Percentiles rank a stretch among this genome's conserved stretches.
These are phyloP conservation scores for Durotheca rogersii DNA, from an alignment of 495 filamentous ascomycete species.

Conservation along the genomic window DNA sequence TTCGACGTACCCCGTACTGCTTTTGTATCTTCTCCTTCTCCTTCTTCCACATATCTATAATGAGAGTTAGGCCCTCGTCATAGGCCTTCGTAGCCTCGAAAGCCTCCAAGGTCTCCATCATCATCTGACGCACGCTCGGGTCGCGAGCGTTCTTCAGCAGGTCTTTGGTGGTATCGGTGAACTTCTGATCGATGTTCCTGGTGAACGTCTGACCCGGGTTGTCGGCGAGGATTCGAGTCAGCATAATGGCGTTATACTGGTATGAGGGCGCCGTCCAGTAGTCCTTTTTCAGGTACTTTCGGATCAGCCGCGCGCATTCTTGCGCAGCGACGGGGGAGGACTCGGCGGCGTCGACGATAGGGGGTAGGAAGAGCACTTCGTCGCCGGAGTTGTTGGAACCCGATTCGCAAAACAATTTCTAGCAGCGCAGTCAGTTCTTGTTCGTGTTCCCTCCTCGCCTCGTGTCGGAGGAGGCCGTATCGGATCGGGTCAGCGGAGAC, in stretches of 20 bases:
- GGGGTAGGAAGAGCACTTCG: slow-evolving; percentile 90
- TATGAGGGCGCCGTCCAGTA: slow-evolving; percentile 60
- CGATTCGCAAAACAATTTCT: slow-evolving; percentile 76
- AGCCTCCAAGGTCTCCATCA: slow-evolving; percentile 78
- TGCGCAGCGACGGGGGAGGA: slow-evolving; percentile 82
- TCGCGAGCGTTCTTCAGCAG: slow-evolving; percentile 72
- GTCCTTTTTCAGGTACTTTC: slow-evolving; percentile 75
- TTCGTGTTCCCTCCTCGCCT: slow-evolving; percentile 3
- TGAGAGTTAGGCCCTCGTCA: slow-evolving; percentile 66
- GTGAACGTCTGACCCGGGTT: slow-evolving; percentile 92
- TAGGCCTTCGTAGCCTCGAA: slow-evolving; percentile 66
- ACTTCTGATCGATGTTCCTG: slow-evolving; percentile 78
- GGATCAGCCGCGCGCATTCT: slow-evolving; percentile 72
- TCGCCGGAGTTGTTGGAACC: slow-evolving; percentile 67
- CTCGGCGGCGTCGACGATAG: slow-evolving; percentile 92
- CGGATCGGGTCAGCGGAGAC: slow-evolving; percentile 24
- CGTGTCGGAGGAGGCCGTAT: slow-evolving; percentile 9
- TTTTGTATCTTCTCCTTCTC: slow-evolving; percentile 68
- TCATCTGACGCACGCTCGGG: slow-evolving; percentile 67
- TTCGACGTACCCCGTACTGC: slow-evolving; percentile 39
- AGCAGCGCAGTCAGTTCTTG: slow-evolving; percentile 19
- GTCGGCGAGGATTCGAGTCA: slow-evolving; percentile 86
- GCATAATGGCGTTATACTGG: slow-evolving; percentile 97
- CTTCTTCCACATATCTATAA: slow-evolving; percentile 86
- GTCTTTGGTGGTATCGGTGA: slow-evolving; percentile 72